Evolutionary conservation across 208 protist genomes (phyloP).

Genomic region (Herpetomonas samuelpessoai): DNA sequence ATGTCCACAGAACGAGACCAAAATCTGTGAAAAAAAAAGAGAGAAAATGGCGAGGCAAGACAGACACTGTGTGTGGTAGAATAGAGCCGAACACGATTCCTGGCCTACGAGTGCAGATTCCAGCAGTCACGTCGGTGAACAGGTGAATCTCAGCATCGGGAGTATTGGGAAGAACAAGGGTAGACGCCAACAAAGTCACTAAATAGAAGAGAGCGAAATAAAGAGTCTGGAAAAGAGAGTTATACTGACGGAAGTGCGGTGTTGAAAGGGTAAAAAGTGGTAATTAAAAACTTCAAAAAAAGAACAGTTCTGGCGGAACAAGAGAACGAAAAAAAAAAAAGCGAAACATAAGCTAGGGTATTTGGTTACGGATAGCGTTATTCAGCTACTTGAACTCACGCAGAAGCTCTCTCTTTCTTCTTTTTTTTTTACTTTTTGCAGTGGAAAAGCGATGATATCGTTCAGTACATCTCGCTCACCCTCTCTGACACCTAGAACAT

Average conservation of each 20-base stretch:
- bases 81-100: no score
- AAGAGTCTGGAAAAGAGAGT: conserved; percentile 8
- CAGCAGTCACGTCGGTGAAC: no score
- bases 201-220: background rate
- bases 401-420: no score
- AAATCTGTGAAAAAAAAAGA: conserved; percentile 8
- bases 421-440: background rate
- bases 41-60: background rate
- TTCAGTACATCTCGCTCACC: no score
- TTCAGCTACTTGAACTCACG: no score
- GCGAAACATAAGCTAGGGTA: conserved; percentile 9
- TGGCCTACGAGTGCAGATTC: no score
- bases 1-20: background rate
- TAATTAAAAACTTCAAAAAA: conserved; percentile 13
- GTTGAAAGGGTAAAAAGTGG: conserved; percentile 12
- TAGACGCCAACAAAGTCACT: background rate
- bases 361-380: no score
- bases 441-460: no score
- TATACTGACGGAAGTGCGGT: background rate
- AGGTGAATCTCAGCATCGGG: conserved; percentile 14
- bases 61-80: no score
- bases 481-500: no score
- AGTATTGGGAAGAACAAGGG: conserved; percentile 3
- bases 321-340: conserved; percentile 15
- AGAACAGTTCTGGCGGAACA: conserved; percentile 12